Evolutionary conservation across 345 rosid species (phyloP).

Genomic region (Angophora floribunda): DNA sequence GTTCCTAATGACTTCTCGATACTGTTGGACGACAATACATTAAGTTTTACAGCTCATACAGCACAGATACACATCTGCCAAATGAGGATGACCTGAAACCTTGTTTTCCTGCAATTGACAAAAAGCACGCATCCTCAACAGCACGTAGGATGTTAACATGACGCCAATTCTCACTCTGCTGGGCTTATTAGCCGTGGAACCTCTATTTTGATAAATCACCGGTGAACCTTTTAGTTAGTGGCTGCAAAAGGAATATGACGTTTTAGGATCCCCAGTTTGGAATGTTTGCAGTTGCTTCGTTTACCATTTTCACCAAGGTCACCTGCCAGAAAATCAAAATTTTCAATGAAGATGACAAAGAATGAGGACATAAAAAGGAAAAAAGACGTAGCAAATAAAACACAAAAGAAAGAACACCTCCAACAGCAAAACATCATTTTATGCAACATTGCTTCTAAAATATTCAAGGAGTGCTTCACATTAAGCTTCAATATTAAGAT

Average conservation of each 20-base stretch:
- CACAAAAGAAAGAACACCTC: background rate
- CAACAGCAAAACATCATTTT: background rate
- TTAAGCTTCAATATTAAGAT: background rate
- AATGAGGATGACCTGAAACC: background rate
- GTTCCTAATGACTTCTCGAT: background rate
- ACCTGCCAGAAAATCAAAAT: conserved; percentile 36
- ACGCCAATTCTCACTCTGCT: background rate
- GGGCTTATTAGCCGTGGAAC: background rate
- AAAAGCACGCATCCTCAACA: background rate
- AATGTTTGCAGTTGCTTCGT: conserved; percentile 85
- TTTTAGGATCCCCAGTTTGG: conserved; percentile 60
- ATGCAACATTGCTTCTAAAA: background rate
- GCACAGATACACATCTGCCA: background rate
- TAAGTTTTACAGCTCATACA: background rate
- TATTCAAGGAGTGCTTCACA: background rate
- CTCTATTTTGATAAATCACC: background rate
- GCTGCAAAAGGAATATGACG: background rate
- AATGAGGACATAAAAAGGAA: background rate
- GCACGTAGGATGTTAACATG: background rate
- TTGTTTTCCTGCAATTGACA: background rate
- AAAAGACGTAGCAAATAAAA: background rate
- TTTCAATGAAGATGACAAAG: background rate
- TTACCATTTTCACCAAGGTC: conserved; percentile 85
- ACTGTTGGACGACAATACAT: background rate
- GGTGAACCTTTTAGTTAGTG: background rate